Percentiles rank a stretch among this genome's conserved stretches.
These are phyloP conservation scores for Mucor irregularis DNA, from an alignment of 371 early-diverging fungal genomes.

Conservation along the genomic window DNA sequence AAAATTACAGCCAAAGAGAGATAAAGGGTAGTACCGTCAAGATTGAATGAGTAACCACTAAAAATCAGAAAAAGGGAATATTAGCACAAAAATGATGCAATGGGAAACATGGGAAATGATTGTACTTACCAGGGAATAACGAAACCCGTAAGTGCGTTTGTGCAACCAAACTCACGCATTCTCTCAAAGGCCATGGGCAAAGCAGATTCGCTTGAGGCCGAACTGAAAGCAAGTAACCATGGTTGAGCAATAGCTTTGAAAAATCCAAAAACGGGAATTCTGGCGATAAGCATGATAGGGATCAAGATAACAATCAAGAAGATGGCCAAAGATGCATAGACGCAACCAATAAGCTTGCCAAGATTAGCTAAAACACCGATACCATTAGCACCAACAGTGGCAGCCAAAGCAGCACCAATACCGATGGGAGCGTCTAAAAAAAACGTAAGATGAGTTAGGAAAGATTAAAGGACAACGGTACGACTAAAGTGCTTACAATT, in stretches of 20 bases:
- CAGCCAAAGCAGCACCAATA: conserved; percentile 68
- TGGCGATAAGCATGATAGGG: conserved; percentile 63
- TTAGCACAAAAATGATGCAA: not conserved
- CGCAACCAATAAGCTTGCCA: conserved; percentile 70
- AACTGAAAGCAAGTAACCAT: conserved; percentile 79
- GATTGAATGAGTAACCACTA: conserved; percentile 71
- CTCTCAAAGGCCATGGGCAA: conserved; percentile 76
- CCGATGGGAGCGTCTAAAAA: conserved; percentile 68
- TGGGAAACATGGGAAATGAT: not conserved
- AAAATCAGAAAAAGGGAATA: not conserved
- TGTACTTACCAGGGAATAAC: conserved; percentile 58
- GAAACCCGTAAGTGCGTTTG: conserved; percentile 69
- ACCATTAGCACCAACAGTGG: conserved; percentile 71
- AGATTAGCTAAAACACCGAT: conserved; percentile 62
- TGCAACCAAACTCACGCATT: conserved; percentile 75
- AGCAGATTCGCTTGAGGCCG: conserved; percentile 85
- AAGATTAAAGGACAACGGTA: too few species aligned
- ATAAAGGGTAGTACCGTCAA: conserved; percentile 83
- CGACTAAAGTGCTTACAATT: conserved; percentile 56
- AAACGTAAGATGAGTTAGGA: too few species aligned
- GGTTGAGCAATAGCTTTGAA: conserved; percentile 60
- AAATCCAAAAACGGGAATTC: conserved; percentile 62
- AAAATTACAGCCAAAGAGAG: conserved; percentile 68
- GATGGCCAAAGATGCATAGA: conserved; percentile 64
- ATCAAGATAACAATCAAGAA: conserved; percentile 63